Percentiles rank a stretch among this genome's conserved stretches.
Evolutionary conservation across 208 protist genomes (phyloP).

Genomic region (Leishmania tarentolae): DNA sequence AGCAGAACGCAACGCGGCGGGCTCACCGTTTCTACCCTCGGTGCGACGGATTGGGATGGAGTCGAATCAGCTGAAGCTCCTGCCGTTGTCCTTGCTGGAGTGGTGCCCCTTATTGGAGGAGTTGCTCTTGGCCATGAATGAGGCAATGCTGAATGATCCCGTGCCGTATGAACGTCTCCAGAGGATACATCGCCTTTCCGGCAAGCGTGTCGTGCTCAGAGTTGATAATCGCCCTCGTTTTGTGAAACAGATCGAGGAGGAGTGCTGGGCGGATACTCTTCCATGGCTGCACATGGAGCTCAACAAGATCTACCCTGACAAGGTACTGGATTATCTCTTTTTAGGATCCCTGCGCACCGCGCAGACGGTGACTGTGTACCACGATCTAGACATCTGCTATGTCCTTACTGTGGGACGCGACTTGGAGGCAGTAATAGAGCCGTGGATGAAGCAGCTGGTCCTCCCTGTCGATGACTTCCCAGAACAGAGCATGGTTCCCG

Average conservation of each 20-base stretch:
- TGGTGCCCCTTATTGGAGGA: constrained; percentile 57
- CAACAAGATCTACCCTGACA: constrained; percentile 91
- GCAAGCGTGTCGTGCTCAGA: constrained; percentile 40
- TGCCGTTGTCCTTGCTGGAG: constrained; percentile 71
- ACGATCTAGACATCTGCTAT: constrained; percentile 80
- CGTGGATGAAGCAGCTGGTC: constrained; percentile 79
- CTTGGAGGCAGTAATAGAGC: constrained; percentile 68
- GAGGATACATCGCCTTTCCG: not conserved
- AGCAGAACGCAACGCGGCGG: constrained; percentile 4
- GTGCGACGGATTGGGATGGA: constrained; percentile 63
- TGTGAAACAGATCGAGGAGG: constrained; percentile 56
- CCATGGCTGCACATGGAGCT: constrained; percentile 75
- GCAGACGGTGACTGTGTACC: constrained; percentile 79
- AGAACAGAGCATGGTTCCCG: constrained; percentile 53
- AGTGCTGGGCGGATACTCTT: constrained; percentile 48
- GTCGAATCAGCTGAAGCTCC: constrained; percentile 63
- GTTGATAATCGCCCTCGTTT: constrained; percentile 81
- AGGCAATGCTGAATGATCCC: constrained; percentile 56
- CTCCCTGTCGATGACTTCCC: constrained; percentile 81
- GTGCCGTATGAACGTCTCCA: constrained; percentile 40
- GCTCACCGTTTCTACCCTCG: constrained; percentile 42
- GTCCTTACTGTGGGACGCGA: constrained; percentile 77
- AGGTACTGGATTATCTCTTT: constrained; percentile 85
- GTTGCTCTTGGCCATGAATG: constrained; percentile 70
- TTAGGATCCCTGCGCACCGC: constrained; percentile 86